phyloP scores from a whole-genome alignment of 192 early-diverging fungal species.

The Mortierella antarctica region DNA sequence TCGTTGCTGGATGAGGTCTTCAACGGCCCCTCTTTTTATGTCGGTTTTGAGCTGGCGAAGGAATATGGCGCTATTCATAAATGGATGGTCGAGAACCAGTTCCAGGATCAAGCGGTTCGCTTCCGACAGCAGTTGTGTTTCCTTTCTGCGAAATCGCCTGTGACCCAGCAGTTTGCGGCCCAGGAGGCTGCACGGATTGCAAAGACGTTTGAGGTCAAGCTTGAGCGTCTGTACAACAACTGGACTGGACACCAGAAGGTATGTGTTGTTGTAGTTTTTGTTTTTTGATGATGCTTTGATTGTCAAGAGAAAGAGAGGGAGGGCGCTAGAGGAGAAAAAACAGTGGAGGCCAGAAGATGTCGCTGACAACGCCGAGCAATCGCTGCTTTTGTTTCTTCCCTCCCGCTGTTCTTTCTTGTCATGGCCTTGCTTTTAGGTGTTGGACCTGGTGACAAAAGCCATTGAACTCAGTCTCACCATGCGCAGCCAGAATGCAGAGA shows the following conservation, averaged over 20 bases:
- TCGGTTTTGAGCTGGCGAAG: conserved; percentile 41
- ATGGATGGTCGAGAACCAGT: conserved; percentile 53
- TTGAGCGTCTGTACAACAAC: conserved; percentile 47
- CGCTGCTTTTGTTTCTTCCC: background rate
- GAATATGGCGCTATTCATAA: conserved; percentile 36
- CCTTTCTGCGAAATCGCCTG: conserved; percentile 45
- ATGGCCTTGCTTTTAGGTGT: conserved; percentile 22
- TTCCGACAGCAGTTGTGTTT: conserved; percentile 57
- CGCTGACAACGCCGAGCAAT: too few relatives aligned
- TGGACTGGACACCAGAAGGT: conserved; percentile 51
- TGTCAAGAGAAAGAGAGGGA: background rate
- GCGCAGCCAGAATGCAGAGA: conserved; percentile 54
- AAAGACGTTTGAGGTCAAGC: conserved; percentile 30
- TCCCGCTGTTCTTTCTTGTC: background rate
- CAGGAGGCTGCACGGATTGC: conserved; percentile 29
- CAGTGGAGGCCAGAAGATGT: too few relatives aligned
- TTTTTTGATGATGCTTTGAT: background rate
- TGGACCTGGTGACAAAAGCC: conserved; percentile 51
- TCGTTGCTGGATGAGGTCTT: conserved; percentile 58
- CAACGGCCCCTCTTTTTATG: conserved; percentile 45
- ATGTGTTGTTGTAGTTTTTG: background rate
- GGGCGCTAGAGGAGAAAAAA: background rate
- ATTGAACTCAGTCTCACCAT: conserved; percentile 56
- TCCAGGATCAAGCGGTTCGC: conserved; percentile 44
- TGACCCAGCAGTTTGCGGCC: conserved; percentile 20